These are phyloP conservation scores for Ophiostoma triangulosporum DNA, from an alignment of 2,329 filamentous ascomycete species.

Conservation along the genomic window DNA sequence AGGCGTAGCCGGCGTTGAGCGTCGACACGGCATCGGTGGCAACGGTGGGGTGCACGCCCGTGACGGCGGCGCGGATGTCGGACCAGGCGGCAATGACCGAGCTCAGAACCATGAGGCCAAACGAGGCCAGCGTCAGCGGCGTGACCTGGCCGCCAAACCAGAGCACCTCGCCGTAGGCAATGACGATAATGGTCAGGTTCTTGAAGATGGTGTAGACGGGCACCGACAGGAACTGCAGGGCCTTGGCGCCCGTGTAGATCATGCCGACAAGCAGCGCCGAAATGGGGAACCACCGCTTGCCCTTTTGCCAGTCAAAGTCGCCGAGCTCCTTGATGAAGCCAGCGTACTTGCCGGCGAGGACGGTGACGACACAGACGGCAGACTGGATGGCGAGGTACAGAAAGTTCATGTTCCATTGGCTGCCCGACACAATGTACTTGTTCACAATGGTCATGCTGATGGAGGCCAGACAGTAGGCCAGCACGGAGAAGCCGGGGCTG, in stretches of 20 bases:
- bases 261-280: conserved; percentile 92
- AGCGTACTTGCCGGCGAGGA: conserved; percentile 65
- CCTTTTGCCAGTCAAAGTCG: conserved; percentile 75
- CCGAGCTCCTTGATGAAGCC: conserved; percentile 73
- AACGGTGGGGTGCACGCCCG: conserved; percentile 42
- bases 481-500: conserved; percentile 65
- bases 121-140: conserved; percentile 76
- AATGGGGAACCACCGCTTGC: conserved; percentile 94
- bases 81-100: conserved; percentile 94
- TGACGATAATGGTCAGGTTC: conserved; percentile 97
- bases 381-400: conserved; percentile 90
- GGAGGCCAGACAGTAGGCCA: conserved; percentile 88
- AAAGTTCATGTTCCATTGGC: conserved; percentile 90
- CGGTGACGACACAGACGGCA: conserved; percentile 74
- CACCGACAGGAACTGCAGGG: conserved; percentile 89
- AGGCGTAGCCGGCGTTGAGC: conserved; percentile 86
- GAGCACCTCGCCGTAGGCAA: conserved; percentile 93
- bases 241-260: conserved; percentile 97
- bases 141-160: conserved; percentile 95
- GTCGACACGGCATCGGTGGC: conserved; percentile 70
- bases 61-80: conserved; percentile 77
- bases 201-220: conserved; percentile 99
- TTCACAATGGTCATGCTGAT: conserved; percentile 99
- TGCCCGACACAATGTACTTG: conserved; percentile 91
- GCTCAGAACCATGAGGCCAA: conserved; percentile 91